phyloP scores from a whole-genome alignment of 2,329 filamentous ascomycete genomes.

The Diaporthe nobilis region DNA sequence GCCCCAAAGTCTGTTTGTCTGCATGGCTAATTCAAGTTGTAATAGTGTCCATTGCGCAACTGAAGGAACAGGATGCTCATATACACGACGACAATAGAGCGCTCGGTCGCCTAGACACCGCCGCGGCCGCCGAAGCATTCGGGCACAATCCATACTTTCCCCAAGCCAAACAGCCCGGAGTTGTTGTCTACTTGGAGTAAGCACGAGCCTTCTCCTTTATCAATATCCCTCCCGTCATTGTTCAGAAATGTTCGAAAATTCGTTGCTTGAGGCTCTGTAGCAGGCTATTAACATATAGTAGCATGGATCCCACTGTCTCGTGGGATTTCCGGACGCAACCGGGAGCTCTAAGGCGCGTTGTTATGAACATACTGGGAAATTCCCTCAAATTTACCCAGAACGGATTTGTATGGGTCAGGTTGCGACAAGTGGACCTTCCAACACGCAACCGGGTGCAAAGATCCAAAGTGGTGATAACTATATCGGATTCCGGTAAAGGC shows the following conservation, averaged over 20 bases:
- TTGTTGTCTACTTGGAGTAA: slow-evolving; percentile 56
- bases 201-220: no score
- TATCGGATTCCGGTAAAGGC: slow-evolving; percentile 76
- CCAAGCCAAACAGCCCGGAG: background rate
- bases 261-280: no score
- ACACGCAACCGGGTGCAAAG: background rate
- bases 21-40: background rate
- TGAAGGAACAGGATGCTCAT: background rate
- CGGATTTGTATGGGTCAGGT: slow-evolving; percentile 43
- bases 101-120: slow-evolving; percentile 14
- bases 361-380: slow-evolving; percentile 70
- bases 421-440: slow-evolving; percentile 38
- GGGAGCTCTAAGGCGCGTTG: slow-evolving; percentile 61
- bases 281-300: no score
- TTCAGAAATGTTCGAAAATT: no score
- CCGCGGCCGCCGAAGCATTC: slow-evolving; percentile 16
- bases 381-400: slow-evolving; percentile 65
- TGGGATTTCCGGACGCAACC: slow-evolving; percentile 69
- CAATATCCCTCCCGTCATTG: no score
- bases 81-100: slow-evolving; percentile 4
- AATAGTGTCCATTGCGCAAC: slow-evolving; percentile 29
- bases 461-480: slow-evolving; percentile 56
- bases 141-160: background rate
- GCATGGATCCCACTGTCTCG: slow-evolving; percentile 56
- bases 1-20: no score